Evolutionary conservation across 2,329 filamentous ascomycete genomes (phyloP).

Genomic region (Botrytis sinoallii): DNA sequence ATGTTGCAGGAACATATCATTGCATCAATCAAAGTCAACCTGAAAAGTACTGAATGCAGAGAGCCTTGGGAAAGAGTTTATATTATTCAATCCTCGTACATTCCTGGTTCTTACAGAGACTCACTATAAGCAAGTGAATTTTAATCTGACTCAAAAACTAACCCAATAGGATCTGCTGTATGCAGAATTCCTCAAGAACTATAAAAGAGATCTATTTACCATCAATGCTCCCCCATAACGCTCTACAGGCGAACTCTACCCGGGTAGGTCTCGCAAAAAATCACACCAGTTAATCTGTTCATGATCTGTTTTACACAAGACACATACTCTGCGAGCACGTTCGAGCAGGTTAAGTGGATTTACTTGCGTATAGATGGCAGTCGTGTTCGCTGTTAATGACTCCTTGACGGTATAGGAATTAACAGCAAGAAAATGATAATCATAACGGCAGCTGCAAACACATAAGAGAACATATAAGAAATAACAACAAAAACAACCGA

Average conservation of each 20-base stretch:
- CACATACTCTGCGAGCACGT: no score
- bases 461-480: not conserved
- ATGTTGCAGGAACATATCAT: not conserved
- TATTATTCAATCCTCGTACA: rapidly evolving
- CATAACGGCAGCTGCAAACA: no score
- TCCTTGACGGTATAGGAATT: not conserved
- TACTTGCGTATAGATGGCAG: not conserved
- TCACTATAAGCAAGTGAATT: not conserved
- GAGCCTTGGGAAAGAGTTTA: not conserved
- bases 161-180: rapidly evolving
- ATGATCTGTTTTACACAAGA: not conserved
- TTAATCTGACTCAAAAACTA: not conserved
- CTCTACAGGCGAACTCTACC: not conserved
- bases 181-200: not conserved
- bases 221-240: not conserved
- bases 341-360: not conserved
- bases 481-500: not conserved
- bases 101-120: rapidly evolving
- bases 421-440: no score
- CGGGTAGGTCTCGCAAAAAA: not conserved
- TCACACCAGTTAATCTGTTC: not conserved
- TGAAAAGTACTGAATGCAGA: not conserved
- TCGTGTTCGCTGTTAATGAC: not conserved
- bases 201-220: not conserved
- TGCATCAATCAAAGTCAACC: no score